Evolutionary conservation across 148 eudicot genomes (phyloP), one percentile per base, ranked within the genome.

Genomic region (Rhododendron williamsianum): DNA sequence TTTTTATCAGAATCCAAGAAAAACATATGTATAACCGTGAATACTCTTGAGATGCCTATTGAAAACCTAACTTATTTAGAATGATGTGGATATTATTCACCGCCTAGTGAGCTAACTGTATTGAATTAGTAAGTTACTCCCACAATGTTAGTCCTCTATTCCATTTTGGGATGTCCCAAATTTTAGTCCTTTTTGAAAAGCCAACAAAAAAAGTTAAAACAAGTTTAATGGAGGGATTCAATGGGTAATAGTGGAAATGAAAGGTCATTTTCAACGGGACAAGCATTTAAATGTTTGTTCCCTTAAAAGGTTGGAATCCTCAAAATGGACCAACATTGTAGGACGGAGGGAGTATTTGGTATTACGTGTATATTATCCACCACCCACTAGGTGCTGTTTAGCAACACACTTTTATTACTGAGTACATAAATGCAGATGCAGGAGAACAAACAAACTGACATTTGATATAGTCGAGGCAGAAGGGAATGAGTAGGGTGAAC

Each of bases 381-480:
- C 6, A 1, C 67, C 9, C 71, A n/a, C n/a, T 23, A 13, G 60
- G 60, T 16, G 60, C 60, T 16, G 23, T 4, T 54, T 18, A 19
- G 65, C 65, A 58, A 58, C n/a, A 19, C 25, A 5, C 18, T 56
- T 58, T 58, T 19, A 19, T 6, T 58, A 18, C 25, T 21, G 6
- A 25, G 5, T 19, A 5, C 65, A 21, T 18, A 54, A 54, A 69
- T 74, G 16, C 16, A 38, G 49, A 25, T n/a, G 38, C 41, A 25
- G 12, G 48, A 36, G 56, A 85, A 45, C 8, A 67, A 65, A 21
- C 21, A 58, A 49, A 79, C 91, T 67, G 38, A 93, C 98, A 96
- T 96, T 85, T 92, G 90, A 96, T 88, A 63, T 82, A 90, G 85
- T 96, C 98, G 73, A 96, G 98, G 89, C 98, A 95, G 83, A 91